Base-by-base conservation (phyloP, 768 basidiomycete genomes). In the Rhodosporidiobolus sp. region DNA sequence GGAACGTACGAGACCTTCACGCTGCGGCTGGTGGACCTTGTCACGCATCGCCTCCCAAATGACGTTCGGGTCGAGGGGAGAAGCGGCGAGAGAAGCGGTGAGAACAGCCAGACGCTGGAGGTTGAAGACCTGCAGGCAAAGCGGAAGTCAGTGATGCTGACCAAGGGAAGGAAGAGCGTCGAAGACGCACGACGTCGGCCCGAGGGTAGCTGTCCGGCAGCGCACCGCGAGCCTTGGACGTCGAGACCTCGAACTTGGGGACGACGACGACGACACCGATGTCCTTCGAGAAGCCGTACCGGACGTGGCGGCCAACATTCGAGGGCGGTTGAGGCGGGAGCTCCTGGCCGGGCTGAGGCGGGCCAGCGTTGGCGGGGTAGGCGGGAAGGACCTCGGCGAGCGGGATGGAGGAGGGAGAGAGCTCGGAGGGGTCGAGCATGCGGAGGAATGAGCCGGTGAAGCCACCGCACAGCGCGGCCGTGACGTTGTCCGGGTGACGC, bases 1-100 rank as follows among this genome's bases (percentile, higher is more conserved):
- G 7, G 14, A 9, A 71, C 77, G 30, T 35, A 75, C 75, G 68
- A 99, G 84, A 35, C 85, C 81, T 81, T 89, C 92, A 43, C 96
- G 88, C 80, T 97, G 98, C 1, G 96, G 96, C 80, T 99, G 96
- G 80, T 99, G 96, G 22, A 99, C 86, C 63, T 91, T 88, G 82
- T 99, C 96, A 79, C 97, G 95, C 96, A 98, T 98, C 3, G 95
- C 95, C 80, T 98, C 95, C 81, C 95, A 98, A 69, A 98, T 97
- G n/a, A 99, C 87, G 30, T 88, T 90, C 0, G 96, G 88, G 80
- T 99, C 92, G 2, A 94, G 94, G 2, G 96, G 95, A 19, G 88
- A 87, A 78, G 90, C 89, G 6, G 87, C 90, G 19, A 99, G 86
- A 1, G 96, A 94, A 5, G 94, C 95, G 2, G 95, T 98, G 65